A percentile compares a stretch with the other conserved stretches of the same genome.
Evolutionary conservation across 208 protist genomes (phyloP).

Genomic region (Leishmania martiniquensis): DNA sequence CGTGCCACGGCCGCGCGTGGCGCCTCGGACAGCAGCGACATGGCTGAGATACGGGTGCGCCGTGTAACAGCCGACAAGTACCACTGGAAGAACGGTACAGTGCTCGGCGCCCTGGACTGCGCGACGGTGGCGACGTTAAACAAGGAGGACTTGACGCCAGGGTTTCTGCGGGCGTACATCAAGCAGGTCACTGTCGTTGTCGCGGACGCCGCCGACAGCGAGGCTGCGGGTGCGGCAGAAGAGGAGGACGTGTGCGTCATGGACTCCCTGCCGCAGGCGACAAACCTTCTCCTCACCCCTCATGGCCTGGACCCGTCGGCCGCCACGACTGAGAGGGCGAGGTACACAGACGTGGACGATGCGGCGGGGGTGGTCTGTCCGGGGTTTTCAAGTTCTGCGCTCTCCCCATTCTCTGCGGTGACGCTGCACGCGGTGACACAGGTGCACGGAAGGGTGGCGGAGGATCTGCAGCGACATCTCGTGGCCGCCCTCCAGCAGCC

Average conservation of each 20-base stretch:
- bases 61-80: conserved; percentile 40
- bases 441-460: conserved; percentile 56
- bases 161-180: conserved; percentile 66
- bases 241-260: conserved; percentile 25
- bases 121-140: conserved; percentile 50
- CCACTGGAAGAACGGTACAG: conserved; percentile 52
- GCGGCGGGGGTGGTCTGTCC: not conserved
- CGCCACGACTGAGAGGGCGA: not conserved
- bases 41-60: conserved; percentile 8
- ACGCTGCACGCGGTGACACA: conserved; percentile 39
- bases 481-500: conserved; percentile 36
- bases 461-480: conserved; percentile 56
- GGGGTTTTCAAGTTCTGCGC: not conserved
- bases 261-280: conserved; percentile 43
- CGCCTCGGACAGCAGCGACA: not conserved
- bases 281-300: conserved; percentile 71
- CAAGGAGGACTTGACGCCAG: conserved; percentile 61
- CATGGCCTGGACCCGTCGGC: conserved; percentile 16
- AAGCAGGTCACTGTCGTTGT: conserved; percentile 39
- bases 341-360: not conserved
- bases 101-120: conserved; percentile 58
- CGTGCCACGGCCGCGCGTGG: conserved; percentile 5
- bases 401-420: not conserved
- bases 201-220: conserved; percentile 15
- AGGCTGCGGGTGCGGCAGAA: conserved; percentile 6